Evolutionary conservation across 768 basidiomycete species (phyloP).

Genomic region (Rhodosporidiobolus sp.): DNA sequence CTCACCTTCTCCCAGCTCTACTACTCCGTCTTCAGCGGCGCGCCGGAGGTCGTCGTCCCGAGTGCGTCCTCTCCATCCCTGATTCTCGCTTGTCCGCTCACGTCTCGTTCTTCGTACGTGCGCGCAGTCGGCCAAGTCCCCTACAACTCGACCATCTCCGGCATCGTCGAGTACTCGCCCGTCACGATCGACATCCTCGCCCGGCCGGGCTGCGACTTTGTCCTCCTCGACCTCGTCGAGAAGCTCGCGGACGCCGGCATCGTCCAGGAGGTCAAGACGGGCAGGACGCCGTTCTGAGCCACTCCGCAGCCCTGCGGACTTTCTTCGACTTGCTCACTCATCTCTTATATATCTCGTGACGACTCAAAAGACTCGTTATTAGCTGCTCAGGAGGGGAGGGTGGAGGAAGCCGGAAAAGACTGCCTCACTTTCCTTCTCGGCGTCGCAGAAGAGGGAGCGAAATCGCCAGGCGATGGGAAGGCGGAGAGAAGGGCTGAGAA

Average conservation of each 20-base stretch:
- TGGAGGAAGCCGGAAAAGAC: too few species aligned
- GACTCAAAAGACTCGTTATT: too few species aligned
- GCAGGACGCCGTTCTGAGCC: neutral
- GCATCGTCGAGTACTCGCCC: conserved; percentile 45
- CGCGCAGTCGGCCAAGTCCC: conserved; percentile 46
- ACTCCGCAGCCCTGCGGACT: too few species aligned
- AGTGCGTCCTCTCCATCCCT: neutral
- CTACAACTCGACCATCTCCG: conserved; percentile 42
- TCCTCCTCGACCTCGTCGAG: conserved; percentile 44
- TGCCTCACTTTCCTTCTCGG: too few species aligned
- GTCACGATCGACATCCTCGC: conserved; percentile 44
- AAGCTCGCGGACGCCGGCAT: conserved; percentile 39
- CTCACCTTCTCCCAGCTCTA: neutral
- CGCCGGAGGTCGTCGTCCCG: conserved; percentile 36
- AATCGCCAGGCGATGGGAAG: too few species aligned
- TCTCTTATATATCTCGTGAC: too few species aligned
- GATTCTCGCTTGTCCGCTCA: too few species aligned
- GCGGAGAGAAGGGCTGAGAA: too few species aligned
- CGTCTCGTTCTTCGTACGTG: too few species aligned
- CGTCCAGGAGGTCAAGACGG: conserved; percentile 5
- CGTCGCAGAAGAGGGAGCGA: too few species aligned
- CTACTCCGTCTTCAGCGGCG: conserved; percentile 17
- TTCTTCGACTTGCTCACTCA: too few species aligned
- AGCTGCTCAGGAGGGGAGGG: too few species aligned
- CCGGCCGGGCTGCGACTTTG: conserved; percentile 44